These are phyloP conservation scores for Cairneyella variabilis DNA, from an alignment of 495 filamentous ascomycete species.

Conservation along the genomic window DNA sequence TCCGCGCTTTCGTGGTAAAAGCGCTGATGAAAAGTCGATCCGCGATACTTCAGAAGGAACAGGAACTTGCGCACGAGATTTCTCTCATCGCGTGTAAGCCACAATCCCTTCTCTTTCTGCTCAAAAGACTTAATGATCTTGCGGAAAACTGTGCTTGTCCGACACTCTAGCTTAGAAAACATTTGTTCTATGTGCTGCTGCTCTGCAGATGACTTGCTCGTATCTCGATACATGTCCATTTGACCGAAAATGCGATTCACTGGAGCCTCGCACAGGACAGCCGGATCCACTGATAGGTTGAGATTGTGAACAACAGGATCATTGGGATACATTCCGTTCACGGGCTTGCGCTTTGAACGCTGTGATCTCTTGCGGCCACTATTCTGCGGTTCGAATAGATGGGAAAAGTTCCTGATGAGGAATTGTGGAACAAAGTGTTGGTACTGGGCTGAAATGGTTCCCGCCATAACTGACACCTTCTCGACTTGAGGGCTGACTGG, in stretches of 20 bases:
- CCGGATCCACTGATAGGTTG: neutral
- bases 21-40: conserved; percentile 27
- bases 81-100: conserved; percentile 36
- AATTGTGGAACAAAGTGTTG: conserved; percentile 17
- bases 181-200: conserved; percentile 4
- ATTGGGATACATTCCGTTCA: neutral
- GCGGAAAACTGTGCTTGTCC: neutral
- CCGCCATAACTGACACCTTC: too few relatives aligned
- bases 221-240: conserved; percentile 13
- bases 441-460: conserved; percentile 11
- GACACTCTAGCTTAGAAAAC: conserved; percentile 1
- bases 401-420: conserved; percentile 10
- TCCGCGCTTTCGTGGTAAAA: conserved; percentile 34
- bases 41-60: conserved; percentile 50
- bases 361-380: neutral
- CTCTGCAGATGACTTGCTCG: neutral
- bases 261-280: neutral
- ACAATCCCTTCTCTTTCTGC: conserved; percentile 21
- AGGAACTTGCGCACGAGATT: conserved; percentile 48
- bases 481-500: too few relatives aligned
- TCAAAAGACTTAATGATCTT: conserved; percentile 12
- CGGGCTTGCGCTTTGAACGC: neutral
- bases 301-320: conserved; percentile 5
- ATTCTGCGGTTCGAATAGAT: conserved; percentile 2
- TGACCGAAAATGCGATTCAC: conserved; percentile 6